Evolutionary conservation across 2,329 filamentous ascomycete genomes (phyloP), one percentile per base, ranked within the genome.

Genomic region (Mariannaea elegans): DNA sequence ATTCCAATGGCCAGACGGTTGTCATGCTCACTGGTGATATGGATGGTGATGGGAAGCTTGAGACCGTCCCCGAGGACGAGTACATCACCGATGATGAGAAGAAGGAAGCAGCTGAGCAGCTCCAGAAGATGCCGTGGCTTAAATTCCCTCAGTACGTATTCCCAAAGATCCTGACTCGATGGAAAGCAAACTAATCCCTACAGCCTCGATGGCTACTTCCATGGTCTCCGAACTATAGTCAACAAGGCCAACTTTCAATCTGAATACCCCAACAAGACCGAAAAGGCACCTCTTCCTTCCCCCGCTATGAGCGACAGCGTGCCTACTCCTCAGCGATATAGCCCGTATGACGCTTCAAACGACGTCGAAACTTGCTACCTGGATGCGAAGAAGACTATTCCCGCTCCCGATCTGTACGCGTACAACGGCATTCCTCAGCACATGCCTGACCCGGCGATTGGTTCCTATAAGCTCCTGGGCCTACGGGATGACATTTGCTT

Each of bases 401-500:
- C 72, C 1, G 81, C 82, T 0, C 90, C 90, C 1, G 84, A 89
- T 62, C 75, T 91, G 23, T 90, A 86, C 70, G 89, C 87, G 1
- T 92, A 91, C 66, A 78, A 83, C 2, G 91, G 92, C 8, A 79
- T 95, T 7, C 88, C 91, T 1, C 84, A 89, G 67, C 90, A 91
- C 12, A 91, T 93, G 76, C 91, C 93, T 0, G 88, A 93, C 49
- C 87, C 92, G 3, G 84, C 89, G 2, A 85, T 95, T 67, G 93
- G 93, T 3, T 94, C 91, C 0, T 89, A 95, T 72, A 82, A 87
- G 13, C 74, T 93, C 44, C 78, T 97, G 4, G 93, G 91, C 0
- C 76, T 97, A 38, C 82, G 88, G 19, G 84, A 93, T 61, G 90
- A 95, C 68, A 81, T 96, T 13, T 97, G 93, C 77, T 97, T 96